Evolutionary conservation across 2,329 filamentous ascomycete species (phyloP), one percentile per base, ranked within the genome.

Genomic region (Sporothrix euskadiensis): DNA sequence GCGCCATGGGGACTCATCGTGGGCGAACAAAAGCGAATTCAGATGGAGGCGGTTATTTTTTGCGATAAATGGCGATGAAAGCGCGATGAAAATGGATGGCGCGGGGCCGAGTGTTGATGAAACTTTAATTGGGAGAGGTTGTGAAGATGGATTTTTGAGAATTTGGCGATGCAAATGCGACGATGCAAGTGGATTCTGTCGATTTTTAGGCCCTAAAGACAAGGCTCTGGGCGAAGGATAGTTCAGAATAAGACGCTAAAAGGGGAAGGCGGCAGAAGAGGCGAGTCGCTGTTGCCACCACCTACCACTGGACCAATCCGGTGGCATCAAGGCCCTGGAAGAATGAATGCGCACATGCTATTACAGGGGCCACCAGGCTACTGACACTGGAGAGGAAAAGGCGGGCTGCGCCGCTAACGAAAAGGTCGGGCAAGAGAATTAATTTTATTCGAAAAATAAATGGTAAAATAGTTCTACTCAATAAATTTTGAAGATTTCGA

Each of bases 1-100:
- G 85, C 80, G 77, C 44, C 44, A 49, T 90, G 88, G 49, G 85
- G 84, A 74, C 82, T 83, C 35, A 83, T 81, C 56, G 30, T 39
- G 26, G 26, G 9, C 32, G 10, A 5, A 16, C 4, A 19, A 2
- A 10, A 9, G 5, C 16, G 32, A n/a, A 3, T n/a, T 30, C 9
- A 19, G 4, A 9, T 16, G 9, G 9, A 32, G 39, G 16, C 3
- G 35, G 8, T 8, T 26, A 16, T 2, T 7, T 44, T 70, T 57
- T 52, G 52, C 26, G 65, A 65, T 49, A 35, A 65, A 9, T 44
- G 30, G 49, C 54, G 74, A 73, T 76, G 66, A 71, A 69, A 71
- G 30, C 19, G 30, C 12, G 72, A 73, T 70, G 56, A 52, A 69
- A 73, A 52, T 6, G 16, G 49, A 39, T 14, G 72, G 35, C 57